Percentiles rank a stretch among this genome's conserved stretches.
phyloP scores from a whole-genome alignment of 23 red algal species.

The Gracilaria domingensis region DNA sequence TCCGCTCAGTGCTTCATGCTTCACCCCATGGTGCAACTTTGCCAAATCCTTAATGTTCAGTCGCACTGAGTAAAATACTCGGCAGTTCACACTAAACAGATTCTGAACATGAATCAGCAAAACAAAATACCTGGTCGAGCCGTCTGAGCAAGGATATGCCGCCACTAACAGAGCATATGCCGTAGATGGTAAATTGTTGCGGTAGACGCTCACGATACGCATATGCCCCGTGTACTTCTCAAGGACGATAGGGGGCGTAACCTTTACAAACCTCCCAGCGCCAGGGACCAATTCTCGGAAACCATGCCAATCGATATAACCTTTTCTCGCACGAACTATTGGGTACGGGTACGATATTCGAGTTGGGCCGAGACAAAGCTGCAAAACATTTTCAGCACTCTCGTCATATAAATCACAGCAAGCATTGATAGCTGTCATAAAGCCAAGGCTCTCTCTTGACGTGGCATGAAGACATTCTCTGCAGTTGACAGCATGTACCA shows the following conservation, averaged over 20 bases:
- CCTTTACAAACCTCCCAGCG: slow-evolving; percentile 2
- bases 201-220: too few species aligned
- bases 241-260: neutral
- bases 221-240: too few species aligned
- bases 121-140: too few species aligned
- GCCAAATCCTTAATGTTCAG: too few species aligned
- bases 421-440: neutral
- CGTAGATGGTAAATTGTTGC: too few species aligned
- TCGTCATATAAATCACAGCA: neutral
- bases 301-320: slow-evolving; percentile 6
- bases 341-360: neutral
- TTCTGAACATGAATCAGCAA: too few species aligned
- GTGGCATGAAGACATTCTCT: slow-evolving; percentile 12
- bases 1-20: too few species aligned
- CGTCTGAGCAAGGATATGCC: too few species aligned
- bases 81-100: too few species aligned
- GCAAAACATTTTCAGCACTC: neutral
- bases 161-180: too few species aligned
- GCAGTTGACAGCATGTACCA: slow-evolving; percentile 11
- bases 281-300: neutral
- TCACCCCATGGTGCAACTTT: too few species aligned
- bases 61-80: too few species aligned
- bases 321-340: neutral
- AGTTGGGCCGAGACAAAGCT: neutral
- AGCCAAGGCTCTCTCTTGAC: neutral